Evolutionary conservation across 2,329 filamentous ascomycete genomes (phyloP).

Genomic region (Colletotrichum lupini): DNA sequence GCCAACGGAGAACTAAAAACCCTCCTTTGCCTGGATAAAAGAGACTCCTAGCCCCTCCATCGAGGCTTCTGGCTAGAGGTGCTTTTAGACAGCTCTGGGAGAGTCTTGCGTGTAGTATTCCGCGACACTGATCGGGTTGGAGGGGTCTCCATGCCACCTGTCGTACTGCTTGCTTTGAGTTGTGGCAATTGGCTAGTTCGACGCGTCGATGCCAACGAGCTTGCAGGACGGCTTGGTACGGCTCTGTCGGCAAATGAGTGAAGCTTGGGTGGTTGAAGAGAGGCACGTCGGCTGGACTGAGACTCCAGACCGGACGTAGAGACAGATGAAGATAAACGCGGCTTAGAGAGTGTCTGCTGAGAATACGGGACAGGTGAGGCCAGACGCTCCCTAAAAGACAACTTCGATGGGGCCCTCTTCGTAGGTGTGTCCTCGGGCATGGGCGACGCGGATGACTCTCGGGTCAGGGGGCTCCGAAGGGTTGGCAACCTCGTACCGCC

Average conservation of each 20-base stretch:
- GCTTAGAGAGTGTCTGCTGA: conserved; percentile 57
- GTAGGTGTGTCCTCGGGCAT: conserved; percentile 58
- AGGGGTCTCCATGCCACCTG: conserved; percentile 60
- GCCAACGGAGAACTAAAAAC: not conserved
- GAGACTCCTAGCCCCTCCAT: conserved; percentile 55
- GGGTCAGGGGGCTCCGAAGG: conserved; percentile 59
- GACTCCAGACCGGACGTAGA: conserved; percentile 54
- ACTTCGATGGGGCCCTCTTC: conserved; percentile 54
- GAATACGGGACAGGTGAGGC: conserved; percentile 60
- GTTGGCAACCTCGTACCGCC: conserved; percentile 59
- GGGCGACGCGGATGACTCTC: conserved; percentile 61
- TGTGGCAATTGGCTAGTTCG: conserved; percentile 67
- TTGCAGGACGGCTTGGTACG: conserved; percentile 60
- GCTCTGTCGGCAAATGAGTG: conserved; percentile 43
- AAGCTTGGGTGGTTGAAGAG: conserved; percentile 60
- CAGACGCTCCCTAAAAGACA: conserved; percentile 66
- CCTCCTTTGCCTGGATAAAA: conserved; percentile 11
- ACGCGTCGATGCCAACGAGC: conserved; percentile 63
- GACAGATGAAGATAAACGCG: conserved; percentile 54
- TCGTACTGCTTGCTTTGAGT: conserved; percentile 48
- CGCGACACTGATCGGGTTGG: conserved; percentile 58
- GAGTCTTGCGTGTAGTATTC: conserved; percentile 54
- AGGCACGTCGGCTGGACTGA: conserved; percentile 58
- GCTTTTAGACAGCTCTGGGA: conserved; percentile 41
- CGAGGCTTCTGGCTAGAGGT: conserved; percentile 56